Percentiles rank a stretch among this genome's conserved stretches.
Evolutionary conservation across 768 basidiomycete genomes (phyloP).

Genomic region (Clitopilus hobsonii): DNA sequence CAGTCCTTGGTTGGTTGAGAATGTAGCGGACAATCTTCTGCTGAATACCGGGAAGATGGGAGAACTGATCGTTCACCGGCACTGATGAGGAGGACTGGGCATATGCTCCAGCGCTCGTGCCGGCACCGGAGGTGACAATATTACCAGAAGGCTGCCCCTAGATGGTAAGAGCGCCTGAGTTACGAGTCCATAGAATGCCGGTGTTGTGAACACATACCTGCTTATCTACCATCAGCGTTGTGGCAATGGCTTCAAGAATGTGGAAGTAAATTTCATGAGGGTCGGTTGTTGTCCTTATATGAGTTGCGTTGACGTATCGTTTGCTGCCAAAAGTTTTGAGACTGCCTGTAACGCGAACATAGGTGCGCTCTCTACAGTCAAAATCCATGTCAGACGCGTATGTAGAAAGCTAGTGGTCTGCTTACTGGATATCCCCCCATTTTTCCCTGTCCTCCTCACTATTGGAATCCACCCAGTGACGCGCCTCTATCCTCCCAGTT

Average conservation of each 20-base stretch:
- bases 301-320: constrained; percentile 74
- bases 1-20: constrained; percentile 33
- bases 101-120: constrained; percentile 36
- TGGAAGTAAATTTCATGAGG: constrained; percentile 82
- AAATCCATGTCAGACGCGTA: too few species aligned
- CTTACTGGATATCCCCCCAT: constrained; percentile 43
- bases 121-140: constrained; percentile 20
- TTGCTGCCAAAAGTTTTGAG: constrained; percentile 81
- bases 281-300: constrained; percentile 67
- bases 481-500: constrained; percentile 70
- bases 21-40: constrained; percentile 67
- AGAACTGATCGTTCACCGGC: constrained; percentile 37
- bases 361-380: constrained; percentile 20
- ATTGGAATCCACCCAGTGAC: constrained; percentile 76
- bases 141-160: neutral
- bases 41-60: constrained; percentile 55
- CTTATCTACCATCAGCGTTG: constrained; percentile 59
- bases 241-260: constrained; percentile 66
- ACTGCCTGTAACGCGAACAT: constrained; percentile 76
- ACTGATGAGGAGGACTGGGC: constrained; percentile 20
- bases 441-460: constrained; percentile 49
- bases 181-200: too few species aligned
- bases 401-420: neutral
- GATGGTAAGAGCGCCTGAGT: neutral
- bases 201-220: constrained; percentile 48